Base-by-base conservation (phyloP, 2,329 filamentous ascomycete genomes). In the Ceratocystis harringtonii region DNA sequence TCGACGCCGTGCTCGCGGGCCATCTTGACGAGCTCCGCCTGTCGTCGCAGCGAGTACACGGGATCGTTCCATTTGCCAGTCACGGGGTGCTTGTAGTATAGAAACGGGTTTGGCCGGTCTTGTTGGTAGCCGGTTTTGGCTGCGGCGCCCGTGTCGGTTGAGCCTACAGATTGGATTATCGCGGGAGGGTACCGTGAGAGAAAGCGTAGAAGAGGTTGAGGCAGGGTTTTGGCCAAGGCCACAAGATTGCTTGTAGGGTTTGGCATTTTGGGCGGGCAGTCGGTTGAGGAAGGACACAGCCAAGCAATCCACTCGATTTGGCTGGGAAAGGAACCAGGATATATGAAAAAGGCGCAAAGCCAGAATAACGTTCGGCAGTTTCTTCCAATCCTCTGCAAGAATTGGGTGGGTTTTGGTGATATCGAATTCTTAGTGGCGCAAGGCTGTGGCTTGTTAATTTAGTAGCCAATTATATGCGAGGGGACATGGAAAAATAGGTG, bases 11-110 rank as follows among this genome's bases (percentile, higher is more conserved):
- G 82, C 71, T 87, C 79, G 66, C 82, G 78, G 3, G 94, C 91
- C 71, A 97, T 76, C 77, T 95, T 95, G 71, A 94, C 88, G 28
- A 99, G 81, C 71, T 96, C 89, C 28, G 92, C 92, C 79, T 99
- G 94, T 68, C 89, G 83, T 65, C 94, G 84, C 70, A 95, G 80
- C 4, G 90, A 95, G 78, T 86, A 92, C 66, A 85, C 81, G 0
- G 94, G 90, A 69, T 90, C 84, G 70, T 91, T 87, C 90, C 90
- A 96, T 74, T 82, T 85, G 25, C 89, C 88, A 0, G 90, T 96
- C 52, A 79, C 77, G 45, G 87, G 84, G 77, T 95, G 88, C 76
- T 89, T 90, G 71, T 83, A 84, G 45, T 88, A 84, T 68, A 84
- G 79, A 79, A 99, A 99, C 0, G 92, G 92, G 73, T 95, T 94